phyloP scores from a whole-genome alignment of 192 early-diverging fungal genomes.

The Cetraspora pellucida region DNA sequence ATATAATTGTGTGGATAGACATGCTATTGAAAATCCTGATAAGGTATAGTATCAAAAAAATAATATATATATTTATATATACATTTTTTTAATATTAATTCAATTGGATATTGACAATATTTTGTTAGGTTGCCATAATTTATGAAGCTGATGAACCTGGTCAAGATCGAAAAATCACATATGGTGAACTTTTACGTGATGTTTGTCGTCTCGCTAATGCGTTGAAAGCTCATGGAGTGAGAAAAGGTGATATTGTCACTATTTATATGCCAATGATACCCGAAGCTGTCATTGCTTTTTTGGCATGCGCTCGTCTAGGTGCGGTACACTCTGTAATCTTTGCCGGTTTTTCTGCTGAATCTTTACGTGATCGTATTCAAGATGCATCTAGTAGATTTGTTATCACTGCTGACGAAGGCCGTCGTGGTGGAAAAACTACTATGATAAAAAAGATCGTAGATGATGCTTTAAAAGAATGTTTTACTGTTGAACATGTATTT shows the following conservation, averaged over 20 bases:
- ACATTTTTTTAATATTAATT: conserved; percentile 39
- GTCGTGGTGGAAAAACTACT: no score
- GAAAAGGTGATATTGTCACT: conserved; percentile 91
- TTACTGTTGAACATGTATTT: conserved; percentile 80
- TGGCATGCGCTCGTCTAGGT: conserved; percentile 93
- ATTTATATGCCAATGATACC: conserved; percentile 99
- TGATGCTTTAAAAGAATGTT: conserved; percentile 79
- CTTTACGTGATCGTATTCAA: conserved; percentile 87
- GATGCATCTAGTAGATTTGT: conserved; percentile 45
- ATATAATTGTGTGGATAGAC: conserved; percentile 96
- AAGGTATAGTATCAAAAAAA: conserved; percentile 47
- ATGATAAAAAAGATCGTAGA: conserved; percentile 68
- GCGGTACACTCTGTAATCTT: conserved; percentile 93
- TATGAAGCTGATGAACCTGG: conserved; percentile 91
- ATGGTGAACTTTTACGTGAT: conserved; percentile 77
- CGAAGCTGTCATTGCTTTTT: conserved; percentile 90
- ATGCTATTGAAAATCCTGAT: conserved; percentile 76
- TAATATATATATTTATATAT: no score
- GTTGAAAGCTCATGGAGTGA: conserved; percentile 76
- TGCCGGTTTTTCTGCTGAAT: conserved; percentile 93
- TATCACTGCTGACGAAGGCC: no score
- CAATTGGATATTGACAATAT: not conserved
- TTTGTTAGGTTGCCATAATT: conserved; percentile 72
- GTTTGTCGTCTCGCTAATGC: conserved; percentile 85
- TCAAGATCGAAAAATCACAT: conserved; percentile 77